phyloP scores from a whole-genome alignment of 192 early-diverging fungal species.

The Spizellomyces punctatus region DNA sequence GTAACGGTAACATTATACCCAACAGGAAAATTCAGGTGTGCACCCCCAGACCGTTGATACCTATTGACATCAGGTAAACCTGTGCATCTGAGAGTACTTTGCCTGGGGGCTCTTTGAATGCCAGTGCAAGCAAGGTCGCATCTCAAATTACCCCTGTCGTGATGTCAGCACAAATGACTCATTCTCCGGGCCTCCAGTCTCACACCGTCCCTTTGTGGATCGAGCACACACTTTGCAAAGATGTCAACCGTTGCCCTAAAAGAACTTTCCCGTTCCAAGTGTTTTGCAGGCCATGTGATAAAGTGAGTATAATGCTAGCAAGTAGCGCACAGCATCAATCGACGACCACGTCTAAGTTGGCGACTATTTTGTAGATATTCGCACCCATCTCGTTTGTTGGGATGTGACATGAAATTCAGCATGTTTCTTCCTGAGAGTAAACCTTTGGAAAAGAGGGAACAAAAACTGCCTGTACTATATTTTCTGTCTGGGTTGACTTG shows the following conservation, averaged over 20 bases:
- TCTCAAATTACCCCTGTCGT: no score
- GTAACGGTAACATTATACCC: no score
- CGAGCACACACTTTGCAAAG: no score
- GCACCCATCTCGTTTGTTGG: slow-evolving; percentile 64
- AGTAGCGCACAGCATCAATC: not conserved
- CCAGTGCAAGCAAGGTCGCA: no score
- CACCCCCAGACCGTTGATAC: no score
- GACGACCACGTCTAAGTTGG: not conserved
- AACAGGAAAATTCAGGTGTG: no score
- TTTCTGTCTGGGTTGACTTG: slow-evolving; percentile 79
- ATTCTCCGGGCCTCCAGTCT: no score
- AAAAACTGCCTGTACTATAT: slow-evolving; percentile 57
- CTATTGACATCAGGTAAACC: no score
- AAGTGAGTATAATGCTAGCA: slow-evolving; percentile 52
- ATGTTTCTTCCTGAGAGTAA: slow-evolving; percentile 68
- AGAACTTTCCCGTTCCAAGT: slow-evolving; percentile 60
- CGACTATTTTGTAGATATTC: slow-evolving; percentile 16
- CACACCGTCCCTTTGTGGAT: no score
- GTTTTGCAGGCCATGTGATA: slow-evolving; percentile 67
- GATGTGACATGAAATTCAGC: slow-evolving; percentile 77
- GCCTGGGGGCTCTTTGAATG: no score
- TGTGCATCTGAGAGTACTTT: no score
- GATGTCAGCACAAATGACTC: no score
- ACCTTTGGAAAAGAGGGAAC: slow-evolving; percentile 14
- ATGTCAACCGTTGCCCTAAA: slow-evolving; percentile 1